Evolutionary conservation across 2,329 filamentous ascomycete genomes (phyloP).

Genomic region (Trichoderma polysporum): DNA sequence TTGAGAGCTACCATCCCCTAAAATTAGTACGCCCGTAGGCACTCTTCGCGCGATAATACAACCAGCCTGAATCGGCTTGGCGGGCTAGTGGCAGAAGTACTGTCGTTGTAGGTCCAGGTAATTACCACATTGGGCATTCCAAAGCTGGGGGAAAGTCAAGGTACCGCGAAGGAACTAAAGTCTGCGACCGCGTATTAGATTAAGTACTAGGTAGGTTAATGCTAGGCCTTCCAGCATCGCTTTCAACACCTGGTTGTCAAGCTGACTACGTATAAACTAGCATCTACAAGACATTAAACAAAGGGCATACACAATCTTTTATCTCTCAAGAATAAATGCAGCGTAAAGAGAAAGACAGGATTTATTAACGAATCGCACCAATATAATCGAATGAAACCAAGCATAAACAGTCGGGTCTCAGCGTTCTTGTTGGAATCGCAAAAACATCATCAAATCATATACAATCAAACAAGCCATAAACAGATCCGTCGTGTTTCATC

Average conservation of each 20-base stretch:
- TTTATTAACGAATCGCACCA: conserved; percentile 11
- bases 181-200: no score
- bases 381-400: conserved; percentile 6
- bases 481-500: conserved; percentile 7
- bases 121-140: neutral
- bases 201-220: neutral
- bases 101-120: neutral
- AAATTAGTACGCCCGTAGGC: neutral
- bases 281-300: neutral
- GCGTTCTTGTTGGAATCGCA: neutral
- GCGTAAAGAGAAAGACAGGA: neutral
- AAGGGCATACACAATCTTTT: neutral
- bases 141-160: neutral
- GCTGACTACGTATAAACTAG: neutral
- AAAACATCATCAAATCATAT: conserved; percentile 15
- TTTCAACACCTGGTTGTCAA: neutral
- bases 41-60: neutral
- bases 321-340: neutral
- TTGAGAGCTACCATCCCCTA: neutral
- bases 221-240: neutral
- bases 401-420: conserved; percentile 6
- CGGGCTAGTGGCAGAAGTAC: neutral
- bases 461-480: conserved; percentile 14
- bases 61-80: neutral
- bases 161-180: no score